These are phyloP conservation scores for Orbilia brochopaga DNA, from an alignment of 2,329 filamentous ascomycete species.

Conservation along the genomic window DNA sequence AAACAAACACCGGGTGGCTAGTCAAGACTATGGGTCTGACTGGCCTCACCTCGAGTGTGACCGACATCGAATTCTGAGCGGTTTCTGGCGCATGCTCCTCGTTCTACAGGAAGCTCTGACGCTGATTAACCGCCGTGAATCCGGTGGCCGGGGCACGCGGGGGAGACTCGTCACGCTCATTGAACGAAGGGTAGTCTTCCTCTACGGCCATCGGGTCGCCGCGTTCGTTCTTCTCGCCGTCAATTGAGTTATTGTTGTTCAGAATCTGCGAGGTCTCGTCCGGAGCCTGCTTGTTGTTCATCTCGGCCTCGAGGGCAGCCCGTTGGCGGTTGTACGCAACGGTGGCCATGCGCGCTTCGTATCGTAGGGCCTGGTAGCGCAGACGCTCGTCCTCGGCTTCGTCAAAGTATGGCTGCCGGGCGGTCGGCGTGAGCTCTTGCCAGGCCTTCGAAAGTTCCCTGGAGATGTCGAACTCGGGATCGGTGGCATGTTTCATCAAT, in stretches of 20 bases:
- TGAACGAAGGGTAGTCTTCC: constrained; percentile 45
- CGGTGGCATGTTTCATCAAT: constrained; percentile 53
- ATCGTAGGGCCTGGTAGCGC: constrained; percentile 53
- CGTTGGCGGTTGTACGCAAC: constrained; percentile 51
- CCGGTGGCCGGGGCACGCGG: constrained; percentile 30
- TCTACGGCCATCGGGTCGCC: constrained; percentile 49
- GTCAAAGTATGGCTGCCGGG: constrained; percentile 55
- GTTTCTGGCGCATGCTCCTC: neutral
- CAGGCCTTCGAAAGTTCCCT: constrained; percentile 55
- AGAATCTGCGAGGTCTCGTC: constrained; percentile 31
- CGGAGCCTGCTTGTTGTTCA: constrained; percentile 6
- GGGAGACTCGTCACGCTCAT: constrained; percentile 43
- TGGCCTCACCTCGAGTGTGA: no score
- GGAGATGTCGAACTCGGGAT: constrained; percentile 55
- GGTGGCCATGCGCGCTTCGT: constrained; percentile 51
- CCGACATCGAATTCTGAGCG: no score
- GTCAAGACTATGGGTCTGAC: no score
- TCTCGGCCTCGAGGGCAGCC: constrained; percentile 42
- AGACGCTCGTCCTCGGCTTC: constrained; percentile 54
- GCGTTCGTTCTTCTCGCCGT: constrained; percentile 39
- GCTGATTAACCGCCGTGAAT: constrained; percentile 54
- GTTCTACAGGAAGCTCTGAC: constrained; percentile 40
- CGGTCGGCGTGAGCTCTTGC: constrained; percentile 53
- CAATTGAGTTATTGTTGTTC: constrained; percentile 48
- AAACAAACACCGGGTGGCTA: no score